Conservation (phyloP, 208 protist genomes). For the Phytomonas francai region DNA sequence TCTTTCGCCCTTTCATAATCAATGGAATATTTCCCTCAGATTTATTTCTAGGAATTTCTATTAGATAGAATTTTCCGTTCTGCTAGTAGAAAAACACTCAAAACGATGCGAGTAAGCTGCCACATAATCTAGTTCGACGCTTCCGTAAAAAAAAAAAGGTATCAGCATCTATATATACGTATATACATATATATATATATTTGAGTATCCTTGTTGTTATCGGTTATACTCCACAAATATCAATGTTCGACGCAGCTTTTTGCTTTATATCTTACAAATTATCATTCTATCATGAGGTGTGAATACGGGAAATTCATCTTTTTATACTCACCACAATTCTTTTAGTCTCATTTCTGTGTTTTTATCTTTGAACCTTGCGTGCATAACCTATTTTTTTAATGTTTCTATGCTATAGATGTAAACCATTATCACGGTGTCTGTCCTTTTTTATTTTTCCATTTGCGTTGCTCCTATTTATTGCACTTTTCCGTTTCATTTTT, state of each 20-base stretch:
- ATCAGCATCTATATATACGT: not conserved
- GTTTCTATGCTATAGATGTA: conserved; percentile 8
- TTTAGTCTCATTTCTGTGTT: not conserved
- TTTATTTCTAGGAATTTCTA: too few relatives aligned
- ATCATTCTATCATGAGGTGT: not conserved
- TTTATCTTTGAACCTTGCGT: not conserved
- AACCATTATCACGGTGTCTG: conserved; percentile 11
- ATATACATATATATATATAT: conserved; percentile 3
- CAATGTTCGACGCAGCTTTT: not conserved
- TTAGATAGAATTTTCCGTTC: too few relatives aligned
- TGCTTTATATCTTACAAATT: conserved; percentile 3
- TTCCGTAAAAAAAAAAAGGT: too few relatives aligned
- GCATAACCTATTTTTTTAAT: not conserved
- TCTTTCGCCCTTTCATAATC: too few relatives aligned
- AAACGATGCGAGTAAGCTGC: too few relatives aligned
- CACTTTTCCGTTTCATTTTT: conserved; percentile 6
- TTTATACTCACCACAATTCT: not conserved
- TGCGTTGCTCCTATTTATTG: conserved; percentile 2
- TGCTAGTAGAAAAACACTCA: too few relatives aligned
- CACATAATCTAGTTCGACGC: too few relatives aligned
- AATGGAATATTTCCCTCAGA: too few relatives aligned
- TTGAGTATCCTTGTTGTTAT: not conserved
- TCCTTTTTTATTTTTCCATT: conserved; percentile 14
- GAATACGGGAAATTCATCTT: not conserved
- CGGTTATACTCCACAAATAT: not conserved